Conservation (phyloP, 768 basidiomycete species). For the Lactarius pseudohatsudake region DNA sequence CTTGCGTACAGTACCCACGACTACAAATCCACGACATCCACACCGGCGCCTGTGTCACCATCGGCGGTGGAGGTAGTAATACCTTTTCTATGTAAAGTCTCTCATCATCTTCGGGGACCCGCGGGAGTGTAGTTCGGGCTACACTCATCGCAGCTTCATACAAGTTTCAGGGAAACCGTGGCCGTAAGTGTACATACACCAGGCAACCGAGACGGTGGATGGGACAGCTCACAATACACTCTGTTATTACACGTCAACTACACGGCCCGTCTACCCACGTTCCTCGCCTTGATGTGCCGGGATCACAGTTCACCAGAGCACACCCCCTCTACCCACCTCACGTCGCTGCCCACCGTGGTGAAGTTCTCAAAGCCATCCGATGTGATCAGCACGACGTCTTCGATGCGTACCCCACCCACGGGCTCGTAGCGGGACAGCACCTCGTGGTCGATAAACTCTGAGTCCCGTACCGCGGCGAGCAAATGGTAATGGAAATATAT, state of each 20-base stretch:
- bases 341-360: slow-evolving; percentile 81
- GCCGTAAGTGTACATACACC: too few species aligned
- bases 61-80: background rate
- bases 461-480: slow-evolving; percentile 59
- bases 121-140: background rate
- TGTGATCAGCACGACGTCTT: slow-evolving; percentile 86
- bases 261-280: background rate
- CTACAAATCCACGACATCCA: background rate
- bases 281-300: background rate
- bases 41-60: background rate
- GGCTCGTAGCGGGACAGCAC: slow-evolving; percentile 68
- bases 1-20: background rate
- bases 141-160: background rate
- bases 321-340: slow-evolving; percentile 77
- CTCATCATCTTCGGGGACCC: background rate
- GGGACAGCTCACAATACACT: too few species aligned
- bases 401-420: slow-evolving; percentile 92
- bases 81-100: background rate
- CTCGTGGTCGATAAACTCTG: slow-evolving; percentile 65
- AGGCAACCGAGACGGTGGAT: background rate
- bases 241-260: background rate
- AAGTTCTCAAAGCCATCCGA: slow-evolving; percentile 75
- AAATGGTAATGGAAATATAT: slow-evolving; percentile 84
- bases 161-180: background rate
- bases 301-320: slow-evolving; percentile 63